Evolutionary conservation across 1,284 basidiomycete genomes (phyloP), one percentile per base, ranked within the genome.

Genomic region (Sphaerobolus stellatus): DNA sequence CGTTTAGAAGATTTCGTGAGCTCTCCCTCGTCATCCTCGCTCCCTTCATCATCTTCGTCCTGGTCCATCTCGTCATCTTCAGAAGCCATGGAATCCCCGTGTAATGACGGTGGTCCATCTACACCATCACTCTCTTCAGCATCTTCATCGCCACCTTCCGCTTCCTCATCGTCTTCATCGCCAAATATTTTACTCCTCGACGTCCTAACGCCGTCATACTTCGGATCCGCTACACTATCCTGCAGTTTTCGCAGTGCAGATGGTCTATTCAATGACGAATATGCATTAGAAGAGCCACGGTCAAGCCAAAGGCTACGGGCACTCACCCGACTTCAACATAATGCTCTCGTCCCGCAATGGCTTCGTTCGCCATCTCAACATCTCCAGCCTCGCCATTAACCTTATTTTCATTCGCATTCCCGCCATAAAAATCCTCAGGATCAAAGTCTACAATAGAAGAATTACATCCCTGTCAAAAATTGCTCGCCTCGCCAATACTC

Each of bases 251-350:
- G 79, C 52, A 94, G 66, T 18, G 78, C 69, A 49, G 90, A 92
- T 11, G 82, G 82, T 2, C 91, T 92, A 55, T 31, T 8, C n/a
- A n/a, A n/a, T n/a, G n/a, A n/a, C n/a, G n/a, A 29, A 36, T 22
- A 44, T 28, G 50, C 54, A 25, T 30, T 52, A 48, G 30, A 38
- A 36, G 58, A 50, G n/a, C n/a, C n/a, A n/a, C n/a, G 45, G 50
- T 28, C 11, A 43, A 51, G 34, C 57, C 33, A 47, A 57, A 53
- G 52, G 20, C 36, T 41, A 2, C 45, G 29, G 14, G 11, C 14
- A 72, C 81, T 62, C 67, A 92, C 90, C 88, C 89, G 44, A 94
- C 90, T 64, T 90, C 83, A 40, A 92, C 64, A 68, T 94, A 95
- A 69, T 94, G 92, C 60, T 84, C 85, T 61, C 86, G 77, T 0